phyloP scores from a whole-genome alignment of 2,329 filamentous ascomycete species.

The Macrophomina phaseolina region DNA sequence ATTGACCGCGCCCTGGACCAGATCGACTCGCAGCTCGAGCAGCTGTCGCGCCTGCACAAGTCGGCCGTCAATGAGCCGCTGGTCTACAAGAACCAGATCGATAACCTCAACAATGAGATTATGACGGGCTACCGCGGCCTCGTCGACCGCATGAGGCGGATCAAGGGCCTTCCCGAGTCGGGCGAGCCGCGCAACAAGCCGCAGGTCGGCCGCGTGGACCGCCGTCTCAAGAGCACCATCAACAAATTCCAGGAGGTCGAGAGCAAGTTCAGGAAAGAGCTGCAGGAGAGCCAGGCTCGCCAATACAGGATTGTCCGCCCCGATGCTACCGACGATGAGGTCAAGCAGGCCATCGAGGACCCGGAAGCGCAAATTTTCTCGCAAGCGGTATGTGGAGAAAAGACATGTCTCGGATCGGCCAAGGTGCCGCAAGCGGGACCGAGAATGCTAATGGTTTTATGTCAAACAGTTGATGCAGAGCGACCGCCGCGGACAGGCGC shows the following conservation, averaged over 20 bases:
- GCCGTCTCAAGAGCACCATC: conserved; percentile 80
- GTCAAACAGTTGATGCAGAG: conserved; percentile 70
- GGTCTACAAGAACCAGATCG: conserved; percentile 72
- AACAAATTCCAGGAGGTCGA: conserved; percentile 82
- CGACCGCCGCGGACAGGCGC: conserved; percentile 80
- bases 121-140: conserved; percentile 83
- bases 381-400: conserved; percentile 64
- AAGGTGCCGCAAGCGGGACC: conserved; percentile 1
- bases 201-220: conserved; percentile 82
- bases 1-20: conserved; percentile 78
- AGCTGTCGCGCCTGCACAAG: conserved; percentile 74
- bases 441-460: conserved; percentile 14
- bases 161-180: conserved; percentile 83
- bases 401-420: conserved; percentile 7
- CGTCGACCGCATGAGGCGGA: conserved; percentile 75
- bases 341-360: conserved; percentile 77
- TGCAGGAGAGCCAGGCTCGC: conserved; percentile 82
- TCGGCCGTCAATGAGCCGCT: conserved; percentile 77
- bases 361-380: conserved; percentile 81
- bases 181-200: conserved; percentile 73
- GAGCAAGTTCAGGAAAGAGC: conserved; percentile 77
- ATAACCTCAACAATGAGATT: conserved; percentile 75
- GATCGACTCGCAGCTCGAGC: conserved; percentile 73
- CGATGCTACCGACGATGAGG: conserved; percentile 78
- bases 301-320: conserved; percentile 90